Evolutionary conservation across 2,329 filamentous ascomycete genomes (phyloP).

Genomic region (Colletotrichum higginsianum): DNA sequence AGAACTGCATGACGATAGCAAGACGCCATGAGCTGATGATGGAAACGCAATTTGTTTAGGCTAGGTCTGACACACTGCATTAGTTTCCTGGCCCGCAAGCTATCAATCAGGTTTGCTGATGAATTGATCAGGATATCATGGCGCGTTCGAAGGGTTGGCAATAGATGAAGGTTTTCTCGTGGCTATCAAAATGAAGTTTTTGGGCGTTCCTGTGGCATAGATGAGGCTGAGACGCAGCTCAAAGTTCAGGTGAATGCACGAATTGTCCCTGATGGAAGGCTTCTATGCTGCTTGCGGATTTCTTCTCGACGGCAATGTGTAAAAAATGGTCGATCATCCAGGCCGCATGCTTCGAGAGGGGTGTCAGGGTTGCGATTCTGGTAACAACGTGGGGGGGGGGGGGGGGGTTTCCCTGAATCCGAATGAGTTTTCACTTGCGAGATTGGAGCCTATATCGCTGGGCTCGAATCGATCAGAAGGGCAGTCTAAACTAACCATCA

Average conservation of each 20-base stretch:
- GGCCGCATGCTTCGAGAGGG: too few relatives aligned
- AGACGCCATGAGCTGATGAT: constrained; percentile 2
- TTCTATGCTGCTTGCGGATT: neutral
- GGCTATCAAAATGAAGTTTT: neutral
- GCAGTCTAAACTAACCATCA: too few relatives aligned
- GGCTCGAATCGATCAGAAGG: too few relatives aligned
- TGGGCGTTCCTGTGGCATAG: neutral
- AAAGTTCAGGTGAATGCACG: neutral
- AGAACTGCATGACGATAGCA: neutral
- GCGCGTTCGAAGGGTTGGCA: neutral
- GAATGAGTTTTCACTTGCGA: too few relatives aligned
- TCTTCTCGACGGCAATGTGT: neutral
- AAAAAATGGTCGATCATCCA: too few relatives aligned
- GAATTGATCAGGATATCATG: too few relatives aligned
- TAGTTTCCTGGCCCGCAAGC: too few relatives aligned
- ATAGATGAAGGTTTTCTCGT: neutral
- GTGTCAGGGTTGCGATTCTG: neutral
- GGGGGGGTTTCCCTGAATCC: too few relatives aligned
- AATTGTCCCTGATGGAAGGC: neutral
- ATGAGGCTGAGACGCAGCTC: neutral
- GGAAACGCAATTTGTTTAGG: neutral
- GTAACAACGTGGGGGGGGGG: too few relatives aligned
- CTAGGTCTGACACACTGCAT: neutral
- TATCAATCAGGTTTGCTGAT: neutral
- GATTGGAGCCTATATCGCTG: too few relatives aligned